Conservation (phyloP, 2,329 filamentous ascomycete species). For the Aspergillus sojae region DNA sequence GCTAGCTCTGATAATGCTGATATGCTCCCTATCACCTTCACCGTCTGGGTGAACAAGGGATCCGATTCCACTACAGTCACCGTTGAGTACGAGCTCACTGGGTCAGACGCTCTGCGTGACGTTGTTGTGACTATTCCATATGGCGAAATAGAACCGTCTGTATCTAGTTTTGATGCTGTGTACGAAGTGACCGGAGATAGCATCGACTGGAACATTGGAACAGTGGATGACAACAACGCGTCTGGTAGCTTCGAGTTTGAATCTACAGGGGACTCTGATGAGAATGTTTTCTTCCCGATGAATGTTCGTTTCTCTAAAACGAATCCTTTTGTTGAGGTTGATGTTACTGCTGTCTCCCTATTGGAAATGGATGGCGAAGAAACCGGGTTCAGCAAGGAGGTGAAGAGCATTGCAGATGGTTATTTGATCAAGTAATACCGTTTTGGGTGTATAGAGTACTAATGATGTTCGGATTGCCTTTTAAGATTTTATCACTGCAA, state of each 20-base stretch:
- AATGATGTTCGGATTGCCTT: constrained; percentile 40
- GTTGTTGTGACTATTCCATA: constrained; percentile 90
- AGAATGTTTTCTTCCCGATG: constrained; percentile 99
- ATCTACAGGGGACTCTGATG: constrained; percentile 78
- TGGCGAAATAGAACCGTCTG: constrained; percentile 76
- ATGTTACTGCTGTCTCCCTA: constrained; percentile 62
- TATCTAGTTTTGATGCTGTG: constrained; percentile 90
- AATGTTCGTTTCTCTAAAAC: constrained; percentile 84
- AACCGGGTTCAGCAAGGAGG: constrained; percentile 48
- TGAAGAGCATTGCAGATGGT: constrained; percentile 48
- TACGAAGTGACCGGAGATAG: constrained; percentile 94
- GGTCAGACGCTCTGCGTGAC: constrained; percentile 75
- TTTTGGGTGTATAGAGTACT: constrained; percentile 38
- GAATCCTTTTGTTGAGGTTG: constrained; percentile 85
- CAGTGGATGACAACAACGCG: constrained; percentile 77
- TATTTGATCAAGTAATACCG: constrained; percentile 48
- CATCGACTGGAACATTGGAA: constrained; percentile 90
- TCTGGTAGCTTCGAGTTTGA: constrained; percentile 95
- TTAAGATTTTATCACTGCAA: constrained; percentile 12
- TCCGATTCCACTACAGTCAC: constrained; percentile 84
- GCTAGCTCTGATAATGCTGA: constrained; percentile 78
- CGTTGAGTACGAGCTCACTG: constrained; percentile 91
- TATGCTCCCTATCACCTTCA: constrained; percentile 90
- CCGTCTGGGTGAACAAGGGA: constrained; percentile 94
- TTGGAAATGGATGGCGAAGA: constrained; percentile 49